These are phyloP conservation scores for Morella rubra DNA, from an alignment of 306 rosid species.

Conservation along the genomic window DNA sequence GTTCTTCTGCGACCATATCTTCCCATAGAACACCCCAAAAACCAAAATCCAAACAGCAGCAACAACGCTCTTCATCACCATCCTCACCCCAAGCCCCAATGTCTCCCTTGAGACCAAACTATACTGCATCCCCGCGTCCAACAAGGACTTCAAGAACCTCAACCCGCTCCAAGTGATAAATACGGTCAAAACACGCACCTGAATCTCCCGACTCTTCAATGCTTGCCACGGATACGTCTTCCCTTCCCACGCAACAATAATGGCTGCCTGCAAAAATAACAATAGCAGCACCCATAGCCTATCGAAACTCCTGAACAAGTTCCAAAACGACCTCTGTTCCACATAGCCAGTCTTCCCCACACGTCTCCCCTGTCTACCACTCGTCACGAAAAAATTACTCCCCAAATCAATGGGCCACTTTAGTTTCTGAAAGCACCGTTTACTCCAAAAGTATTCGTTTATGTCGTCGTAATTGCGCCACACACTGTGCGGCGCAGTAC, in stretches of 20 bases:
- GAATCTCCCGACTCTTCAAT: constrained; percentile 48
- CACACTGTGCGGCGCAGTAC: constrained; percentile 76
- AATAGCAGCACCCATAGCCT: constrained; percentile 85
- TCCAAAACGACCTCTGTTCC: constrained; percentile 94
- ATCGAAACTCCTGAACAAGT: constrained; percentile 81
- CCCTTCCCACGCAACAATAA: constrained; percentile 82
- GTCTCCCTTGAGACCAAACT: constrained; percentile 89
- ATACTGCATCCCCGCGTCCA: constrained; percentile 78
- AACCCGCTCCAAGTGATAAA: constrained; percentile 83
- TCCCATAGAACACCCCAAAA: constrained; percentile 65
- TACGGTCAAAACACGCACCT: constrained; percentile 63
- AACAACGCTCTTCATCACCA: constrained; percentile 68
- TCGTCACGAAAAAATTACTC: constrained; percentile 67
- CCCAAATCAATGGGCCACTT: constrained; percentile 83
- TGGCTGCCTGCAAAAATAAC: constrained; percentile 81
- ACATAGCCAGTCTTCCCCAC: constrained; percentile 98
- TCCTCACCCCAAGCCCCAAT: constrained; percentile 64
- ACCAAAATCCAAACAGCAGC: constrained; percentile 73
- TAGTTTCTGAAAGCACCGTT: constrained; percentile 82
- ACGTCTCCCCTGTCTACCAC: constrained; percentile 48
- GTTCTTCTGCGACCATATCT: constrained; percentile 77
- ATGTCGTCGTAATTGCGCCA: constrained; percentile 97
- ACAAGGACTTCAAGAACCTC: constrained; percentile 76
- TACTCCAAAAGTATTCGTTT: constrained; percentile 92
- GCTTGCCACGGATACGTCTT: constrained; percentile 68